Evolutionary conservation across 1,284 basidiomycete genomes (phyloP).

Genomic region (Pseudomicrostroma phylloplanum): DNA sequence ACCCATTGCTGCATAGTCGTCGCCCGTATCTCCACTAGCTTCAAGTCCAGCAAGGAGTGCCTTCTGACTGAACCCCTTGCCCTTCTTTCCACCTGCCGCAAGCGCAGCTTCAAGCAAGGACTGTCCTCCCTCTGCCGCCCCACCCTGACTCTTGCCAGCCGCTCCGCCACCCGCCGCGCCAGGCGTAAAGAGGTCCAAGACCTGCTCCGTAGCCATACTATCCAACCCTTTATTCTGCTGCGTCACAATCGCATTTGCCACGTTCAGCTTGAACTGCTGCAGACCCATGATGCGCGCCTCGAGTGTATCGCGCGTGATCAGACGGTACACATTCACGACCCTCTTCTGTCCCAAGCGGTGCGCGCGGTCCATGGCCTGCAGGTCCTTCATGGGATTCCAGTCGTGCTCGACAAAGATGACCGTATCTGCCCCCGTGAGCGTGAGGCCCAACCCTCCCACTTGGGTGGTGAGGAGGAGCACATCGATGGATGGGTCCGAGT

Average conservation of each 20-base stretch:
- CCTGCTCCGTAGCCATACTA: conserved; percentile 95
- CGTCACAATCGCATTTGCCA: conserved; percentile 91
- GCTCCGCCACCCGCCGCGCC: background rate
- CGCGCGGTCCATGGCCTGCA: conserved; percentile 98
- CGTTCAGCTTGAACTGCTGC: conserved; percentile 97
- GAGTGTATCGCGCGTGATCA: conserved; percentile 92
- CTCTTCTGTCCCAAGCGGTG: conserved; percentile 98
- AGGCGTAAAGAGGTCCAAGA: conserved; percentile 78
- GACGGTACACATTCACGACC: conserved; percentile 95
- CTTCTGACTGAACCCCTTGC: conserved; percentile 48
- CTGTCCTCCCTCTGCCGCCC: background rate
- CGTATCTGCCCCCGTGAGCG: conserved; percentile 94
- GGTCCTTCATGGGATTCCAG: conserved; percentile 99
- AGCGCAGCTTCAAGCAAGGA: background rate
- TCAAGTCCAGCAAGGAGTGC: conserved; percentile 51
- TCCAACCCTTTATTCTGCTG: conserved; percentile 90
- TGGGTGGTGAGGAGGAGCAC: conserved; percentile 91
- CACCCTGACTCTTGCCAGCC: background rate
- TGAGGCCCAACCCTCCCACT: conserved; percentile 91
- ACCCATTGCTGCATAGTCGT: conserved; percentile 45
- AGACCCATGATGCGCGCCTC: conserved; percentile 99
- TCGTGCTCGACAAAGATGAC: conserved; percentile 99
- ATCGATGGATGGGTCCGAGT: conserved; percentile 93
- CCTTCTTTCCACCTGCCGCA: conserved; percentile 13
- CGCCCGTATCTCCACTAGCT: conserved; percentile 47